Evolutionary conservation across 2,329 filamentous ascomycete genomes (phyloP).

Genomic region (Nemania abortiva): DNA sequence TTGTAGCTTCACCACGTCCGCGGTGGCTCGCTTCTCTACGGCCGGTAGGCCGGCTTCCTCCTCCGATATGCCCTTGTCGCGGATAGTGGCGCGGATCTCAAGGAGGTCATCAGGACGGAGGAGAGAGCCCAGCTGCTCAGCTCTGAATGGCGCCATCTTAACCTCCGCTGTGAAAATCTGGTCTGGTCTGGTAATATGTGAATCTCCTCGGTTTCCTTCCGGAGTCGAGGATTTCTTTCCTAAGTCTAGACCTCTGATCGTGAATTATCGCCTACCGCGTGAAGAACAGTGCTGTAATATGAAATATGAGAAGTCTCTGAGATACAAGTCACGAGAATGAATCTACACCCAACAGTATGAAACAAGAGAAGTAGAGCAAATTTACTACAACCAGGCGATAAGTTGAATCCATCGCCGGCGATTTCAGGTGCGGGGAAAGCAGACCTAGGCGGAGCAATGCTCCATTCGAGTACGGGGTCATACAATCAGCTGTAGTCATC

Average conservation of each 20-base stretch:
- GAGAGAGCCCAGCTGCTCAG: conserved; percentile 80
- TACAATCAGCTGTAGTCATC: conserved; percentile 21
- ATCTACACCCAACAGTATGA: background rate
- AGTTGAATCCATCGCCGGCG: conserved; percentile 6
- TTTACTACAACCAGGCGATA: conserved; percentile 7
- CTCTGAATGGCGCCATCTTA: conserved; percentile 68
- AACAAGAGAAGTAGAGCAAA: background rate
- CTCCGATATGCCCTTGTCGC: conserved; percentile 65
- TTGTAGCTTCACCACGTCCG: conserved; percentile 76
- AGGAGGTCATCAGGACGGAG: conserved; percentile 76
- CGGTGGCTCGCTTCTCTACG: conserved; percentile 74
- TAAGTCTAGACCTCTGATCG: no score
- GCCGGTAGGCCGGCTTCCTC: conserved; percentile 67
- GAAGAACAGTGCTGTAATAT: background rate
- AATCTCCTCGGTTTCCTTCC: background rate
- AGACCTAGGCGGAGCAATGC: conserved; percentile 16
- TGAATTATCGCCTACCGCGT: background rate
- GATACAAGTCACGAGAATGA: background rate
- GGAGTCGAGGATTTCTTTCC: background rate
- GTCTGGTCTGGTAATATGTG: background rate
- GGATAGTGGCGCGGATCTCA: conserved; percentile 69
- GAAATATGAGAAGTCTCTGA: background rate
- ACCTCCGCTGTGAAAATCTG: background rate
- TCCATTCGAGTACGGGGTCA: conserved; percentile 14
- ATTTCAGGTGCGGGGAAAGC: conserved; percentile 34